Conservation (phyloP, 495 filamentous ascomycete species). For the Xylaria intraflava region DNA sequence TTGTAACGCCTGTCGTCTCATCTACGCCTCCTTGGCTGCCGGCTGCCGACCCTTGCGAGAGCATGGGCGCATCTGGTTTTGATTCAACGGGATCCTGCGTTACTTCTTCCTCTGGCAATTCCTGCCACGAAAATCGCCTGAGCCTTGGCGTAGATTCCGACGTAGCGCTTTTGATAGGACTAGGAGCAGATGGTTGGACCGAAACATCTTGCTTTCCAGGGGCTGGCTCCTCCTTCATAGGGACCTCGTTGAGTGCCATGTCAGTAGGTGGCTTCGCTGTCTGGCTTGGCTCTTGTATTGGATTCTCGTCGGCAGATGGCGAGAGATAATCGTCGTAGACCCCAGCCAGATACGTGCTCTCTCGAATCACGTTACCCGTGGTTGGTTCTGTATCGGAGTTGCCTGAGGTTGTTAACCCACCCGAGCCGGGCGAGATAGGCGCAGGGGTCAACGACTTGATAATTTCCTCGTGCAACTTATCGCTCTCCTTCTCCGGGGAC, state of each 20-base stretch:
- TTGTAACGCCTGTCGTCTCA: not conserved
- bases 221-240: not conserved
- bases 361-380: conserved; percentile 22
- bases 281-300: conserved; percentile 18
- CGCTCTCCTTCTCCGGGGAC: conserved; percentile 64
- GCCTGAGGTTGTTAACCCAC: conserved; percentile 2
- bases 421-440: conserved; percentile 16
- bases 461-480: conserved; percentile 73
- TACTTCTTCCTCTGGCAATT: conserved; percentile 29
- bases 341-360: conserved; percentile 41
- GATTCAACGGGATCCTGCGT: conserved; percentile 1
- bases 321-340: conserved; percentile 42
- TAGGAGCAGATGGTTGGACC: conserved; percentile 13
- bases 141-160: conserved; percentile 13
- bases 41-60: not conserved
- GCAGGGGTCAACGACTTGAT: conserved; percentile 59
- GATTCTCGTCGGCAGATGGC: conserved; percentile 26
- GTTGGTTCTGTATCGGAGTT: conserved; percentile 15
- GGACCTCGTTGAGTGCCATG: not conserved
- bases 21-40: not conserved
- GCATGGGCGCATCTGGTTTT: conserved; percentile 1
- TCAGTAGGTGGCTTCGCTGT: conserved; percentile 12
- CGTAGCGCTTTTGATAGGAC: conserved; percentile 12
- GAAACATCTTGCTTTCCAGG: conserved; percentile 3
- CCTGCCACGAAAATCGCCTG: conserved; percentile 51